phyloP scores from a whole-genome alignment of 257 asterid species.

The Capsicum rhomboideum region DNA sequence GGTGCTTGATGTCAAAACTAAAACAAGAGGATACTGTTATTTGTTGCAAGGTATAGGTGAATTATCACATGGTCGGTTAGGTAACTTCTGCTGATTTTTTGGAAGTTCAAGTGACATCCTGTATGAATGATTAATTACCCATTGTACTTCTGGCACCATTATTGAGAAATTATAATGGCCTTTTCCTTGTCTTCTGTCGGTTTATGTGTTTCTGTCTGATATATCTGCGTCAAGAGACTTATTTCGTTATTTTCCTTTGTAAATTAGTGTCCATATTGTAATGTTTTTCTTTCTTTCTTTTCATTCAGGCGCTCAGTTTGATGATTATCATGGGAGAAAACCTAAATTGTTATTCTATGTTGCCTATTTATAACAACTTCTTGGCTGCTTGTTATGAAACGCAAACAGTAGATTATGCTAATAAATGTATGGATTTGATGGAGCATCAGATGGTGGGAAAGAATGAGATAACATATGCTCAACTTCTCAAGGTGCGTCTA shows the following conservation, averaged over 20 bases:
- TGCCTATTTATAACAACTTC: constrained; percentile 54
- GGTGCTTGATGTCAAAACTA: background rate
- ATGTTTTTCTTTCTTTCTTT: constrained; percentile 11
- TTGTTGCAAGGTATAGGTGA: background rate
- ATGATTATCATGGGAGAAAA: constrained; percentile 38
- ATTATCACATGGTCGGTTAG: background rate
- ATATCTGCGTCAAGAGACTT: background rate
- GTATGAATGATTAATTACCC: background rate
- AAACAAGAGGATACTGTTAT: background rate
- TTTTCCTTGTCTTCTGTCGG: background rate
- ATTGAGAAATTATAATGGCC: background rate
- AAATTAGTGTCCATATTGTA: background rate
- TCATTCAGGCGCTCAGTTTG: constrained; percentile 56
- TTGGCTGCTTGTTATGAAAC: constrained; percentile 45
- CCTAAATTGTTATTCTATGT: constrained; percentile 39
- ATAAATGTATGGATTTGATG: constrained; percentile 63
- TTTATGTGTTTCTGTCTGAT: background rate
- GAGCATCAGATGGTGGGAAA: constrained; percentile 67
- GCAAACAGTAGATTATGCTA: constrained; percentile 41
- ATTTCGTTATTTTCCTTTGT: background rate
- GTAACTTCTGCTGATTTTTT: background rate
- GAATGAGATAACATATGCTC: constrained; percentile 52
- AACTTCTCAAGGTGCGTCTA: constrained; percentile 69
- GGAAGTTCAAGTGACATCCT: background rate
- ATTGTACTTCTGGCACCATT: background rate